Evolutionary conservation across 441 rosid genomes (phyloP).

Genomic region (Populus trichocarpa): DNA sequence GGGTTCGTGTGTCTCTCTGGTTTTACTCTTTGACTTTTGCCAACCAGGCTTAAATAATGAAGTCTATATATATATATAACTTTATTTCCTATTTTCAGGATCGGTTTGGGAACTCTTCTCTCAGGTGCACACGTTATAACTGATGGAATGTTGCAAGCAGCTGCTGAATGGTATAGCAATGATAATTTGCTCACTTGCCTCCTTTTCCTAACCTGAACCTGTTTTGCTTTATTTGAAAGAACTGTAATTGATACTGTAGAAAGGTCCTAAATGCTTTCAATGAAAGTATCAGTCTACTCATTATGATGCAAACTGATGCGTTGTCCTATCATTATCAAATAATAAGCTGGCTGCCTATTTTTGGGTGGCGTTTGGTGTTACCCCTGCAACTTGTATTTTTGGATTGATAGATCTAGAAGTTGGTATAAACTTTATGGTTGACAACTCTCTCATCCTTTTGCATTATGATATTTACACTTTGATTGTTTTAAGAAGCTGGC

Average conservation of each 20-base stretch:
- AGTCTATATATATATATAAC: conserved; percentile 2
- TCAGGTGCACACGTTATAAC: conserved; percentile 78
- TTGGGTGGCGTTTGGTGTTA: neutral
- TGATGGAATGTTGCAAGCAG: conserved; percentile 91
- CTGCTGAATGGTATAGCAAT: conserved; percentile 76
- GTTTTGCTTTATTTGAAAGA: neutral
- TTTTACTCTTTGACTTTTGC: conserved; percentile 2
- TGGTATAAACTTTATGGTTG: neutral
- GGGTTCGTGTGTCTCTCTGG: conserved; percentile 54
- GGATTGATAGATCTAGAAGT: neutral
- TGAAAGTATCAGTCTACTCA: neutral
- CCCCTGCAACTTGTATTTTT: neutral
- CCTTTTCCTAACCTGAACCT: neutral
- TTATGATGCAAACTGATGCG: neutral
- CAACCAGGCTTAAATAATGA: conserved; percentile 14
- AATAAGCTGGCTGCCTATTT: neutral
- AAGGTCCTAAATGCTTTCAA: neutral
- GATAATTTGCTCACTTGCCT: neutral
- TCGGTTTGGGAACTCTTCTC: conserved; percentile 85
- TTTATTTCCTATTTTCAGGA: conserved; percentile 41
- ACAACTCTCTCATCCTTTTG: neutral
- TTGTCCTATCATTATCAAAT: neutral
- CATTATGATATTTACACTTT: neutral
- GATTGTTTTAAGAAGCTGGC: neutral
- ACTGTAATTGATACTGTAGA: neutral